Evolutionary conservation across 164 flowering plant genomes (phyloP), one percentile per base, ranked within the genome.

Genomic region (Vitis rupestris): DNA sequence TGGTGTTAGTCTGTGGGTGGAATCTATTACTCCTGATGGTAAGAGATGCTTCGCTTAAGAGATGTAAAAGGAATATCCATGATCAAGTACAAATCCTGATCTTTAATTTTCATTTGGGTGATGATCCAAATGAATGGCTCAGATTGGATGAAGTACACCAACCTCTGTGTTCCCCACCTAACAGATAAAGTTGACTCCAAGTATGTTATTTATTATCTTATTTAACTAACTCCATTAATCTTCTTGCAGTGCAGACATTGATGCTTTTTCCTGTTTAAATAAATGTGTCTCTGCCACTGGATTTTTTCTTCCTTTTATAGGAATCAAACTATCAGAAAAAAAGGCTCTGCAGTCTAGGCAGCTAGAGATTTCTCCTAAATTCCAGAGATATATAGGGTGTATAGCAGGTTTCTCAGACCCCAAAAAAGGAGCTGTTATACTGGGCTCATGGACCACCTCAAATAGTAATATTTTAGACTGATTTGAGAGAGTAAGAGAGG

Each of bases 201-300:
- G 44, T 37, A 37, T 37, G 6, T 37, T 49, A 15, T 31, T 73
- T 53, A 64, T 63, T 78, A 19, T 72, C 56, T 79, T 55, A n/a
- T 63, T 65, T 68, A 74, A 74, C 78, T 69, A 71, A 74, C 80
- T 70, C 71, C 68, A 61, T 76, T 49, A 69, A 68, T 14, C 58
- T 61, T 68, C 54, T 52, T 61, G 66, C 78, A 64, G 65, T 50
- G 23, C 58, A 67, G 74, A 72, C 62, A 62, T 51, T 66, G 74
- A 53, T 71, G 55, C 78, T 63, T 69, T 70, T 68, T 66, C 50
- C 55, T 14, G 10, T 64, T 49, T 51, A 37, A 17, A 49, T 76
- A 53, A 60, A 64, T 72, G 67, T 53, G 30, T 12, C 61, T 19
- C 70, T 73, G 68, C 64, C 63, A 59, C 51, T 73, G 61, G 55